Percentiles rank a stretch among this genome's conserved stretches.
These are phyloP conservation scores for Fusarium aywerte DNA, from an alignment of 2,329 filamentous ascomycete genomes.

Conservation along the genomic window DNA sequence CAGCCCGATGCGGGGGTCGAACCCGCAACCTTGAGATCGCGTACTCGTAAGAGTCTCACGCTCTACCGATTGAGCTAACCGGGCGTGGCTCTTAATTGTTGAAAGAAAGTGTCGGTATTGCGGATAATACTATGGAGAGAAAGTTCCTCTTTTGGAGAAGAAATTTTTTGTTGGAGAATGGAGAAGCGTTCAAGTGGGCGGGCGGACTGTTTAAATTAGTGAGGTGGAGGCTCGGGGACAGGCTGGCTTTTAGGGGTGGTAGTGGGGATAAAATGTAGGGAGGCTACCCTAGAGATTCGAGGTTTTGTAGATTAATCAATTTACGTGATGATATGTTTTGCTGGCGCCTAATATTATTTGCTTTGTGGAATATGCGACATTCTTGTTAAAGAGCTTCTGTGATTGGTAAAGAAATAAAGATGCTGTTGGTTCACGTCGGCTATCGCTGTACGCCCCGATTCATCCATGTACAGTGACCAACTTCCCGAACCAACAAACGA, in stretches of 20 bases:
- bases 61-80: slow-evolving; percentile 62
- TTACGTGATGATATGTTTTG: no score
- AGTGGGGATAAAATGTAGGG: neutral
- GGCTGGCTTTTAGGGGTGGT: slow-evolving; percentile 12
- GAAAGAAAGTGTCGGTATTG: rapidly evolving
- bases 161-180: neutral
- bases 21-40: slow-evolving; percentile 66
- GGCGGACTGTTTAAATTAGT: slow-evolving; percentile 12
- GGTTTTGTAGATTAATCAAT: no score
- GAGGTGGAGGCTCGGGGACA: slow-evolving; percentile 16
- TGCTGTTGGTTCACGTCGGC: no score
- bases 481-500: no score
- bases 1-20: slow-evolving; percentile 59
- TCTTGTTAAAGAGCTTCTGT: no score
- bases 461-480: no score
- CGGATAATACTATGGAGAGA: neutral
- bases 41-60: slow-evolving; percentile 70
- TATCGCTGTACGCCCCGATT: no score
- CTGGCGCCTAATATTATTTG: neutral
- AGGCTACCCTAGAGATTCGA: slow-evolving; percentile 7
- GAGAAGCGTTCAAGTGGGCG: neutral
- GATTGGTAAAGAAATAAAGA: no score
- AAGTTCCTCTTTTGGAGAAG: neutral
- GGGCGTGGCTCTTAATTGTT: slow-evolving; percentile 40
- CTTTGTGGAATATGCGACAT: neutral